These are phyloP conservation scores for Pholiota microspora DNA, from an alignment of 768 basidiomycete species.

Conservation along the genomic window DNA sequence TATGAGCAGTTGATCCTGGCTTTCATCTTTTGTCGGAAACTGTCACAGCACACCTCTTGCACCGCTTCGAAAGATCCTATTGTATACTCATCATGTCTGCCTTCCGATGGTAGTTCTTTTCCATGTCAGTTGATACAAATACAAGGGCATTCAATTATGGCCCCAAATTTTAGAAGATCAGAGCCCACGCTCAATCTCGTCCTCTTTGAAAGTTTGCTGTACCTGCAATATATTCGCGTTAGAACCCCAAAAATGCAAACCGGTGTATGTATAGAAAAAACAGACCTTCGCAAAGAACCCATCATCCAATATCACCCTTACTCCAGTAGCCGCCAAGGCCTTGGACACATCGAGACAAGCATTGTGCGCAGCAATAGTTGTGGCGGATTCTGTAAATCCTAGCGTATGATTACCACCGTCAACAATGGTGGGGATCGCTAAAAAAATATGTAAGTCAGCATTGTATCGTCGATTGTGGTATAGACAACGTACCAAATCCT, in stretches of 20 bases:
- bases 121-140: neutral
- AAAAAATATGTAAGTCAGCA: neutral
- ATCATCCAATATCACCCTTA: conserved; percentile 69
- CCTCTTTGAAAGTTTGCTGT: conserved; percentile 22
- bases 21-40: no score
- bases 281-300: conserved; percentile 57
- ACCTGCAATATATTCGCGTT: conserved; percentile 15
- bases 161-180: neutral
- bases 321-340: conserved; percentile 67
- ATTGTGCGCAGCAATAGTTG: conserved; percentile 58
- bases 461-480: neutral
- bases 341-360: conserved; percentile 68
- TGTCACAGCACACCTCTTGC: neutral
- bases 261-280: neutral
- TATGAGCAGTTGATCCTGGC: no score
- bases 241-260: no score
- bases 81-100: neutral
- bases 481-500: conserved; percentile 46
- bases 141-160: neutral
- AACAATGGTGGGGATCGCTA: conserved; percentile 72
- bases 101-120: neutral
- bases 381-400: conserved; percentile 63
- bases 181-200: conserved; percentile 16
- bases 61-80: neutral
- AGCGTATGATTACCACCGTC: conserved; percentile 80